phyloP scores from a whole-genome alignment of 1,139 yeast species.

The Hemisphaericaspora subhashii region DNA sequence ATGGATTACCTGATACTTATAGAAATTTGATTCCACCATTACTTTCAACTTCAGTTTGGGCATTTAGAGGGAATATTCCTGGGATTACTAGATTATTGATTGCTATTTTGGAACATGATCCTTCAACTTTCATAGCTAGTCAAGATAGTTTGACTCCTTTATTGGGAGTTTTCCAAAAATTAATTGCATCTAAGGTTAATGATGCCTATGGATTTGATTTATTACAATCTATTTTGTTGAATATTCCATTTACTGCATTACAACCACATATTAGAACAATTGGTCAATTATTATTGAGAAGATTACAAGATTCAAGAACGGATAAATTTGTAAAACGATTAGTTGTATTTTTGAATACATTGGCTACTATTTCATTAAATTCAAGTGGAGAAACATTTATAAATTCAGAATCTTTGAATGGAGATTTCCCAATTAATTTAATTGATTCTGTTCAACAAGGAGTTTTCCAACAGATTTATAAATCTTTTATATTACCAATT shows the following conservation, averaged over 20 bases:
- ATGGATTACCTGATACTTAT: constrained; percentile 62
- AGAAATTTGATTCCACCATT: constrained; percentile 74
- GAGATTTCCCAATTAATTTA: constrained; percentile 54
- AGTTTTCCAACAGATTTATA: constrained; percentile 64
- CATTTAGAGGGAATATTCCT: constrained; percentile 87
- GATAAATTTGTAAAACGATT: constrained; percentile 78
- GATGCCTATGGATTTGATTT: constrained; percentile 85
- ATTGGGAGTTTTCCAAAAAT: constrained; percentile 93
- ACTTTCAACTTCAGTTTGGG: constrained; percentile 90
- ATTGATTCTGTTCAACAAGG: constrained; percentile 65
- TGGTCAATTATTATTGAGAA: constrained; percentile 71
- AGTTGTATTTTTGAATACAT: constrained; percentile 59
- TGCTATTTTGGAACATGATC: constrained; percentile 68
- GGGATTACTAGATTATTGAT: constrained; percentile 81
- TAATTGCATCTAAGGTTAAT: constrained; percentile 79
- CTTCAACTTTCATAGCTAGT: constrained; percentile 44
- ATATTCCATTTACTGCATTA: constrained; percentile 52
- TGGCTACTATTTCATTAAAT: constrained; percentile 46
- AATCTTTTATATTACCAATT: constrained; percentile 66
- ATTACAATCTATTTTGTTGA: constrained; percentile 64
- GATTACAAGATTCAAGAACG: constrained; percentile 79
- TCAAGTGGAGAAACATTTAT: constrained; percentile 16
- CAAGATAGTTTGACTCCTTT: constrained; percentile 64
- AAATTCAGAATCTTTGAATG: constrained; percentile 28
- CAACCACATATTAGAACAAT: constrained; percentile 67